Base-by-base conservation (phyloP, 179 eudicot species). In the Drosera spatulata region DNA sequence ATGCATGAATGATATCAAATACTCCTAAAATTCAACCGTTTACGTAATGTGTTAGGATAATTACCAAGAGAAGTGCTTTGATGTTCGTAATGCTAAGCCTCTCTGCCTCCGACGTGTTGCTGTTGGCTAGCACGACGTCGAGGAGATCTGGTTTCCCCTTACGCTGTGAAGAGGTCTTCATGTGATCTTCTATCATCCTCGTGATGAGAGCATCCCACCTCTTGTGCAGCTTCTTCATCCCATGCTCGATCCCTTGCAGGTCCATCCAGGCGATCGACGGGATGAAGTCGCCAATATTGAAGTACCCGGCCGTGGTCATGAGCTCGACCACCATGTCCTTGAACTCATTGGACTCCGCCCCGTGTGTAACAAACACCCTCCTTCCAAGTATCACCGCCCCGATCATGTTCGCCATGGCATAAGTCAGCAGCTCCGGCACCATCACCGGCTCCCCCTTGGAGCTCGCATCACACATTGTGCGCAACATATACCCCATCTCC, bases 251-350 rank as follows among this genome's bases (percentile, higher is more conserved):
- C 44, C 78, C 73, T 46, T 69, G 73, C 50, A 69, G 42, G 63
- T 69, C 73, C 73, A 70, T 64, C 69, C 69, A 65, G 2, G 57
- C 56, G 3, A 70, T 64, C 2, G 66, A 65, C 0, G 74, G 74
- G 48, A 71, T 71, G 40, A 71, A 71, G 15, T 71, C 74, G 0
- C 74, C 74, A 1, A 71, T 65, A 14, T 72, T 72, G 55, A 72
- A 72, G 37, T 58, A 67, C 45, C 76, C 76, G 2, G 80, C 80
- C 0, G 59, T 10, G 1, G 68, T 71, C 80, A 76, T 76, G 39
- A 76, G 68, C 66, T 76, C 80, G 47, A 72, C 76, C 47, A 76
- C 73, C 80, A 76, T 76, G 39, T 71, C 76, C 67, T 76, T 72
- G 40, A 76, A 76, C 66, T 71, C 76, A 43, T 68, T 71, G 0